phyloP scores from a whole-genome alignment of 1,284 basidiomycete genomes.

The Gymnopus androsaceus region DNA sequence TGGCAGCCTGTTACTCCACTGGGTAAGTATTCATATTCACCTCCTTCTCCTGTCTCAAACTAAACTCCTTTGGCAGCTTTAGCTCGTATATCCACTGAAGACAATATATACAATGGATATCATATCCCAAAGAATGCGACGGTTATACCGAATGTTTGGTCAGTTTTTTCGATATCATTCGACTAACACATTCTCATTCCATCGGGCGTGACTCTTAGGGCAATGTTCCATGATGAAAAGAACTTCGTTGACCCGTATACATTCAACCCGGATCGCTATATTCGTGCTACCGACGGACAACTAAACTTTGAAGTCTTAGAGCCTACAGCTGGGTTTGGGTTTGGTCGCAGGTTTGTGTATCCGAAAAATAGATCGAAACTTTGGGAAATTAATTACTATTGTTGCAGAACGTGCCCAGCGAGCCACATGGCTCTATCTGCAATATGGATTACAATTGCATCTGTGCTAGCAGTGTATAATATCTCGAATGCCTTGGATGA shows the following conservation, averaged over 20 bases:
- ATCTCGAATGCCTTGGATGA: not conserved
- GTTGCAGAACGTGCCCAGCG: slow-evolving; percentile 5
- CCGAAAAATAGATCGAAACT: no score
- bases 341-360: slow-evolving; percentile 5
- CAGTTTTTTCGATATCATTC: no score
- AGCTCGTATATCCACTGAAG: slow-evolving; percentile 7
- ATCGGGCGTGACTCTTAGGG: no score
- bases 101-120: slow-evolving; percentile 20
- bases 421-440: slow-evolving; percentile 1
- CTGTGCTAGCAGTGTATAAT: not conserved
- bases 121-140: slow-evolving; percentile 16
- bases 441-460: not conserved
- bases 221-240: slow-evolving; percentile 19
- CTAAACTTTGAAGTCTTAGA: not conserved
- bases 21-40: not conserved
- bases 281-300: not conserved
- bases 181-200: not conserved
- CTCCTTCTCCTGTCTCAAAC: not conserved
- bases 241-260: slow-evolving; percentile 8
- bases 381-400: no score
- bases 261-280: slow-evolving; percentile 13
- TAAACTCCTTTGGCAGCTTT: not conserved
- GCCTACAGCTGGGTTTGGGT: slow-evolving; percentile 5
- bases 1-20: slow-evolving; percentile 10
- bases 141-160: slow-evolving; percentile 16